Base-by-base conservation (phyloP, 805 yeast genomes). In the Yarrowia osloensis region DNA sequence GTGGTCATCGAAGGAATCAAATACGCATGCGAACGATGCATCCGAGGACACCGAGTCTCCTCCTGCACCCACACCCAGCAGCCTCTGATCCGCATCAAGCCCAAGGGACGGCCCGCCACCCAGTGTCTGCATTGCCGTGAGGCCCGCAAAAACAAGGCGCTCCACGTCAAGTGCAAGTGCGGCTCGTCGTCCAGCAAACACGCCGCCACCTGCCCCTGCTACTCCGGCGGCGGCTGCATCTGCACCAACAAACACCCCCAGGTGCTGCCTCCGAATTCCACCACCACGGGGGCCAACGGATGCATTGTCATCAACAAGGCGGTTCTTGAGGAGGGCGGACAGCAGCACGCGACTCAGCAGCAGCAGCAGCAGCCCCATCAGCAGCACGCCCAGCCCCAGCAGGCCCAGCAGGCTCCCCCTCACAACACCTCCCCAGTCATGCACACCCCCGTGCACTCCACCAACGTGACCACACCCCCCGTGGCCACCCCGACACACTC, bases 21-120 rank as follows among this genome's bases (percentile, higher is more conserved):
- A 75, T 94, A 92, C 77, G 98, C 99, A 68, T 94, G 99, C 77
- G 97, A 92, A 71, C 81, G 97, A 69, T 94, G 99, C 77, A 93
- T 95, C 59, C 83, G 99, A 69, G 99, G 99, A 50, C 99, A 95
- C 75, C 81, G 99, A 66, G 99, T 94, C 54, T 90, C 97, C 1
- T 86, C 96, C 2, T 95, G 99, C 77, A 87, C 88, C 52, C 99
- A 95, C 76, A 86, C 93, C 0, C 97, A 95, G 71, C 91, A 90
- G 74, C 96, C 96, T 4, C 80, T 95, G 71, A 88, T 90, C 75
- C 89, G 89, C 90, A 94, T 95, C 76, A 95, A 95, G 75, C 97
- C 97, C 19, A 95, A 95, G 75, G 99, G 99, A 3, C 82, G 99
- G 67, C 99, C 99, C 0, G 87, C 97, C 0, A 88, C 97, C 1